Evolutionary conservation across 2,329 filamentous ascomycete species (phyloP).

Genomic region (Nemania sp.): DNA sequence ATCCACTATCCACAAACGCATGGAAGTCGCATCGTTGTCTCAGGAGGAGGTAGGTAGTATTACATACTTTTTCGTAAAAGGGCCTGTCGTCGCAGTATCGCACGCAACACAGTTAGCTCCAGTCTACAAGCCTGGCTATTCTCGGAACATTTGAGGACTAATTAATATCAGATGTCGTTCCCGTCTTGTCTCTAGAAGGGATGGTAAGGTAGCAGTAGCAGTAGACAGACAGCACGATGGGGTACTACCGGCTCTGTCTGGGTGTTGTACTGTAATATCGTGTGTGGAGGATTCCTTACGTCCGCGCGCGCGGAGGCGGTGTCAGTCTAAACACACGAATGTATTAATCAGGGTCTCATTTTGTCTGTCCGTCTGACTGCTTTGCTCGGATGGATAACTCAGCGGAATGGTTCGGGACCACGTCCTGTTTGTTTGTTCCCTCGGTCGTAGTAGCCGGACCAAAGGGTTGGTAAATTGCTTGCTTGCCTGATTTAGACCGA

Average conservation of each 20-base stretch:
- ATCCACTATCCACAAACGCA: not conserved
- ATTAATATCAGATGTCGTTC: conserved; percentile 1
- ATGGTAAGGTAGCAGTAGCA: no score
- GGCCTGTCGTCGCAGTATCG: conserved; percentile 7
- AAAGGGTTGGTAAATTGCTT: conserved; percentile 4
- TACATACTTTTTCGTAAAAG: conserved; percentile 7
- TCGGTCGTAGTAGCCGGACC: not conserved
- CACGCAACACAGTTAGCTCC: conserved; percentile 13
- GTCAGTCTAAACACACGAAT: conserved; percentile 9
- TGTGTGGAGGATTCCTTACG: conserved; percentile 16
- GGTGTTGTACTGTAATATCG: no score
- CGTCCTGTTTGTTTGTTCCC: conserved; percentile 1
- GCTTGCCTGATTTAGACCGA: conserved; percentile 8
- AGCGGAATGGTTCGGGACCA: not conserved
- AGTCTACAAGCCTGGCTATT: conserved; percentile 1
- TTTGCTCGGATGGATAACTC: no score
- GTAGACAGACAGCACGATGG: no score
- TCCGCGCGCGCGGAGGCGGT: conserved; percentile 11
- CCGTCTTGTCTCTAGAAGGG: no score
- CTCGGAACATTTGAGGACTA: not conserved
- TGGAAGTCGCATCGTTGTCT: conserved; percentile 11
- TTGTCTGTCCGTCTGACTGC: no score
- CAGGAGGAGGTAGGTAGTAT: conserved; percentile 12
- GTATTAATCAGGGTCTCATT: not conserved
- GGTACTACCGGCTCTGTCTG: no score